Evolutionary conservation across 2,329 filamentous ascomycete genomes (phyloP), one percentile per base, ranked within the genome.

Genomic region (Pseudocercospora cruenta): DNA sequence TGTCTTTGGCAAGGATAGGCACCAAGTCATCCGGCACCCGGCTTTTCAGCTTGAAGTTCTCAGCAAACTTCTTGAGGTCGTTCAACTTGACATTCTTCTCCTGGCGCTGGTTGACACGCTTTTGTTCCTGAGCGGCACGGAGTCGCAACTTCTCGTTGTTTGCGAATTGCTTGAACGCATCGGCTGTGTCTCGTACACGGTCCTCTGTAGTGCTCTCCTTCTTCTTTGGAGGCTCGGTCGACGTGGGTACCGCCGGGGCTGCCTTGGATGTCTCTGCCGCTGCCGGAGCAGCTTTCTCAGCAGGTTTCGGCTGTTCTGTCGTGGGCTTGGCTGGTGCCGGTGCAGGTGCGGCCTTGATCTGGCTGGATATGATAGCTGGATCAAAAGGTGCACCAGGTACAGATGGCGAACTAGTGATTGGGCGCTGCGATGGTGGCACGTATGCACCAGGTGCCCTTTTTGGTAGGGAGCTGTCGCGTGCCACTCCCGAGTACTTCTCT

Each of bases 401-500:
- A 8, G 90, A 91, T 4, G 92, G 83, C 69, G 92, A 87, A 26
- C 85, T 88, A 33, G 91, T 87, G 19, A 92, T 92, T 8, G 94
- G 91, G 72, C 95, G 88, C 78, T 92, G 88, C 19, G 92, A 94
- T 4, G 95, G 95, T 36, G 95, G 94, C 0, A 91, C 96, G 78
- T 99, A 99, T 79, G 92, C 94, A 79, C 88, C 88, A 22, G 85
- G 79, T 61, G 84, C 83, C 9, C 86, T 84, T 64, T 84, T 85
- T 28, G 82, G 78, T 33, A 96, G 83, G n/a, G 90, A 87, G 21
- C 68, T 53, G 22, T 83, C 81, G 70, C 94, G 89, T 68, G 90
- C 90, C 63, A 99, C 95, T 76, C 94, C 94, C 76, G 94, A 97
- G 81, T 98, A 98, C 88, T 95, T 97, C 76, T 96, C 94, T 81